A percentile compares a stretch with the other conserved stretches of the same genome.
These are phyloP conservation scores for Eremothecium coryli DNA, from an alignment of 1,139 yeast species.

Conservation along the genomic window DNA sequence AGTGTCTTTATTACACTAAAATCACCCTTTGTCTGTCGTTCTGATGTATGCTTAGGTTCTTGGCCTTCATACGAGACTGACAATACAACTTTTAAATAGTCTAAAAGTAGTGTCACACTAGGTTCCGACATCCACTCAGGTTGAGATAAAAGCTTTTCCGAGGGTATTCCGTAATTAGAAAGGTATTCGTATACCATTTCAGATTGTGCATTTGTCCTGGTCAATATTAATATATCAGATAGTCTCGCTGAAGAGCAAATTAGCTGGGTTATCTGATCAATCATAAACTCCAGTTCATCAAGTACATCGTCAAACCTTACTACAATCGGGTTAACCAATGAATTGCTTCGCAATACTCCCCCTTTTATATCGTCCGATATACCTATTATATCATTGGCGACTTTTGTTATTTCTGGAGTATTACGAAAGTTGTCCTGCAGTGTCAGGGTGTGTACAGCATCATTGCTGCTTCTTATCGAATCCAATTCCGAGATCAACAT, in stretches of 20 bases:
- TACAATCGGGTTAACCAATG: slow-evolving; percentile 16
- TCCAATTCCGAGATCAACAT: slow-evolving; percentile 27
- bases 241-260: slow-evolving; percentile 22
- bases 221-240: slow-evolving; percentile 46
- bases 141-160: slow-evolving; percentile 38
- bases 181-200: slow-evolving; percentile 38
- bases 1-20: slow-evolving; percentile 22
- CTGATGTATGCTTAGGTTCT: neutral
- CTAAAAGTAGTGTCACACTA: slow-evolving; percentile 37
- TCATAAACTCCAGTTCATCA: slow-evolving; percentile 20
- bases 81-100: slow-evolving; percentile 41
- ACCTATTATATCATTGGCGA: slow-evolving; percentile 26
- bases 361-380: slow-evolving; percentile 8
- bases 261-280: slow-evolving; percentile 19
- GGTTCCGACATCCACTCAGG: slow-evolving; percentile 47
- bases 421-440: slow-evolving; percentile 49
- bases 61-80: slow-evolving; percentile 11
- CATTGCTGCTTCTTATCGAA: slow-evolving; percentile 23
- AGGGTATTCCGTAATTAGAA: slow-evolving; percentile 36
- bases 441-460: slow-evolving; percentile 13
- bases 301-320: slow-evolving; percentile 11
- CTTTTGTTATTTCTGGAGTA: slow-evolving; percentile 44
- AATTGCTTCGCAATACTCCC: slow-evolving; percentile 31
- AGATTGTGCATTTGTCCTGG: slow-evolving; percentile 47
- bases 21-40: slow-evolving; percentile 15